phyloP scores from a whole-genome alignment of 257 asterid genomes.

The Nicotiana undulata region DNA sequence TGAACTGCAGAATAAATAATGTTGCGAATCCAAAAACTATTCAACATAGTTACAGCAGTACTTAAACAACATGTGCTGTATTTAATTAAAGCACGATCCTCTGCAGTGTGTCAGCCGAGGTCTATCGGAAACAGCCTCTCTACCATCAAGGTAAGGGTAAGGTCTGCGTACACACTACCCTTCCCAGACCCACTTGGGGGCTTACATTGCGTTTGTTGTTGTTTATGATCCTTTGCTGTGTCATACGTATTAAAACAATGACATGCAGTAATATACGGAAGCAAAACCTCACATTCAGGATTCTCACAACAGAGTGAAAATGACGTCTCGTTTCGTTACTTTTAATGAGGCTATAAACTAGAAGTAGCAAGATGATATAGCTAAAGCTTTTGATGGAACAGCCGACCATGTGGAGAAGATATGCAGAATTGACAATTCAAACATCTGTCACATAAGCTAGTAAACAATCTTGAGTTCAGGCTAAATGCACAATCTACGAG shows the following conservation, averaged over 20 bases:
- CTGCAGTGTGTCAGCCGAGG: neutral
- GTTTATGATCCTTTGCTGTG: neutral
- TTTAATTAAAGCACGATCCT: neutral
- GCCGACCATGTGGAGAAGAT: neutral
- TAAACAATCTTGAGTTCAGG: neutral
- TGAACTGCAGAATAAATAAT: neutral
- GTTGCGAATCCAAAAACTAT: neutral
- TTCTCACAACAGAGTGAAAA: neutral
- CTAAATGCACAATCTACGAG: neutral
- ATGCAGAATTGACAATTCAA: slow-evolving; percentile 3
- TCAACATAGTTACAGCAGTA: neutral
- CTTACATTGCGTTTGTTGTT: no score
- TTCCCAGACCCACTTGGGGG: no score
- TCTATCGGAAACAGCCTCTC: no score
- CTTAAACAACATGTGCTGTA: neutral
- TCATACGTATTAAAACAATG: neutral
- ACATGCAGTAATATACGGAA: neutral
- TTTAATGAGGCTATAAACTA: neutral
- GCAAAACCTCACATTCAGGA: neutral
- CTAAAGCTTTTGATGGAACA: neutral
- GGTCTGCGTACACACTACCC: no score
- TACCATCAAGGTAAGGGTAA: no score
- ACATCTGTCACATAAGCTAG: neutral
- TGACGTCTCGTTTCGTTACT: neutral
- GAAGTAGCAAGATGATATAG: neutral